A percentile compares a stretch with the other conserved stretches of the same genome.
These are phyloP conservation scores for Grosmannia serpens DNA, from an alignment of 2,329 filamentous ascomycete species.

Conservation along the genomic window DNA sequence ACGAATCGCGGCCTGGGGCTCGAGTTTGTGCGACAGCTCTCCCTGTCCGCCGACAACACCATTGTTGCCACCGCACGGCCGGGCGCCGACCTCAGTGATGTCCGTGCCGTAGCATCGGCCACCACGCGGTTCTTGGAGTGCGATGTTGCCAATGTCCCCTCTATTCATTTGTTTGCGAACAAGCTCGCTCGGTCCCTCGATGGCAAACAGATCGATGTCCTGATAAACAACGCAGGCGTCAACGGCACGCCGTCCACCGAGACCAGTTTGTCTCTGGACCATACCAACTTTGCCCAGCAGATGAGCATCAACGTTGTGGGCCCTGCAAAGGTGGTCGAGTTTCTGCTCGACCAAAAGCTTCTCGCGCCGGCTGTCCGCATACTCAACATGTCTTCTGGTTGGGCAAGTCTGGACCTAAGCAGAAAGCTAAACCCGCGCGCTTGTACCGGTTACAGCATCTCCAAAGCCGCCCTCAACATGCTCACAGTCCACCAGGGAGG, in stretches of 20 bases:
- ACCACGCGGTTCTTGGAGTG: constrained; percentile 19
- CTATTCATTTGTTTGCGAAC: constrained; percentile 18
- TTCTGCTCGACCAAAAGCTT: constrained; percentile 18
- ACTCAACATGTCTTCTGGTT: constrained; percentile 30
- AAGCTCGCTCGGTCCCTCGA: constrained; percentile 16
- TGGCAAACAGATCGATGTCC: constrained; percentile 22
- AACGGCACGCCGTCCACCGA: constrained; percentile 22
- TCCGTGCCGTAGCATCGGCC: constrained; percentile 13
- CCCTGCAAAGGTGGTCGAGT: constrained; percentile 31
- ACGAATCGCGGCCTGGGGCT: constrained; percentile 21
- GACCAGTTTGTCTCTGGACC: constrained; percentile 25
- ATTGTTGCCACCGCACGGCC: constrained; percentile 18
- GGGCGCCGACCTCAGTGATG: constrained; percentile 16
- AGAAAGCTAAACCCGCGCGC: constrained; percentile 18
- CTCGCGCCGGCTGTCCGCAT: constrained; percentile 18
- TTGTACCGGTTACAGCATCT: constrained; percentile 21
- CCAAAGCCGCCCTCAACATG: constrained; percentile 22
- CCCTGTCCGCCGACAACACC: constrained; percentile 14
- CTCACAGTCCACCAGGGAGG: constrained; percentile 20
- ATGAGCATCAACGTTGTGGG: constrained; percentile 34
- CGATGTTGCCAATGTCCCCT: constrained; percentile 19
- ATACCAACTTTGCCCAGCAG: constrained; percentile 23
- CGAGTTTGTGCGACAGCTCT: constrained; percentile 20
- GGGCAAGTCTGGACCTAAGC: constrained; percentile 23
- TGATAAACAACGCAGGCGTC: constrained; percentile 23